Percentiles rank a stretch among this genome's conserved stretches.
Evolutionary conservation across 192 early-diverging fungal species (phyloP).

Genomic region (Entomortierella lignicola): DNA sequence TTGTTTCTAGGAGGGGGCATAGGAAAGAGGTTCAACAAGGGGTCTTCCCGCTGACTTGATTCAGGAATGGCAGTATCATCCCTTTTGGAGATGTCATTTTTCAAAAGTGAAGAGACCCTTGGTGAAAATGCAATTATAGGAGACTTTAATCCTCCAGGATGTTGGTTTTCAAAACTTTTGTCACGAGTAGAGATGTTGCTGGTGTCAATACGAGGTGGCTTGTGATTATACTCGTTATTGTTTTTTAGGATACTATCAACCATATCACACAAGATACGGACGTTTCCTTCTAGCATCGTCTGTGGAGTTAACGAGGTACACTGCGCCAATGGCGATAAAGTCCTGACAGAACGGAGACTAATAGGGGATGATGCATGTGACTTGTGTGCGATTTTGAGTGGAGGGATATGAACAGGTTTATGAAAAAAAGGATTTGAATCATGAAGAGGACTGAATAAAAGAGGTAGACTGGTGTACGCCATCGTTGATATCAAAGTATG

Average conservation of each 20-base stretch:
- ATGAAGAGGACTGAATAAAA: neutral
- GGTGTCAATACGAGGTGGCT: neutral
- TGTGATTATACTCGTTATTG: neutral
- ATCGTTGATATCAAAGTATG: neutral
- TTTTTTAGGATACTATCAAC: slow-evolving; percentile 27
- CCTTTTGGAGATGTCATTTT: slow-evolving; percentile 17
- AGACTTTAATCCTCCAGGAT: neutral
- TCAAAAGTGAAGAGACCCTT: slow-evolving; percentile 7
- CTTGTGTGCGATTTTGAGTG: slow-evolving; percentile 34
- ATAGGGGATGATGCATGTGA: neutral
- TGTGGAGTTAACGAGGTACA: neutral
- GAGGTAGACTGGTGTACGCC: neutral
- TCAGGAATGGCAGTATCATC: slow-evolving; percentile 16
- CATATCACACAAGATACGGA: slow-evolving; percentile 39
- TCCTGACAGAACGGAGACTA: neutral
- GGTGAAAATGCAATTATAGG: slow-evolving; percentile 16
- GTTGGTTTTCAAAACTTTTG: neutral
- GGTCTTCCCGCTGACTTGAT: slow-evolving; percentile 25
- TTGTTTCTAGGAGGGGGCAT: slow-evolving; percentile 15
- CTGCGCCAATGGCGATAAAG: neutral
- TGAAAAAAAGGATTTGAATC: neutral
- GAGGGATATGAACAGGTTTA: slow-evolving; percentile 11
- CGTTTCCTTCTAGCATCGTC: slow-evolving; percentile 26
- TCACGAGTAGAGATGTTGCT: neutral
- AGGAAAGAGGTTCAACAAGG: slow-evolving; percentile 30